Base-by-base conservation (phyloP, 768 basidiomycete genomes). In the Tulasnella sp. region DNA sequence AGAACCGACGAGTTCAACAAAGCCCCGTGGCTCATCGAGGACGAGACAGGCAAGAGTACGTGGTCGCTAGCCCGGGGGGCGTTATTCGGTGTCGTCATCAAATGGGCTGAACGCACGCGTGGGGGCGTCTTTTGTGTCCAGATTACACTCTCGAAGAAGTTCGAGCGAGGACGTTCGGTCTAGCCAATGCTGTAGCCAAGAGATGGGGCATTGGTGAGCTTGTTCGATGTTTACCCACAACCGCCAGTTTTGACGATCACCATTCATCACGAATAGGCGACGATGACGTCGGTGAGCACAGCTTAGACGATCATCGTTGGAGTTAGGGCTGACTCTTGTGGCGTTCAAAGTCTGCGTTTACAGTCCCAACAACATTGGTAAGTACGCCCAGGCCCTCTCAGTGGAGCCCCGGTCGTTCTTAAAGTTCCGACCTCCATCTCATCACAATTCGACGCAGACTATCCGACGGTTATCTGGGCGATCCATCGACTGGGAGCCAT, bases 401-500 rank as follows among this genome's bases (percentile, higher is more conserved):
- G 75, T 39, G 37, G 40, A 75, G 74, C 74, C 44, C 37, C 39
- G 37, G 71, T 15, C 39, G 5, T 42, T 73, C 71, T 73, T 20
- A 20, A 26, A 42, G n/a, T 48, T 37, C 71, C 71, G 71, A 32
- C 39, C 20, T 79, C 57, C 35, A 42, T n/a, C 61, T 20, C 23
- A 39, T 61, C 37, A 37, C 46, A 37, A 74, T 51, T 26, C 51
- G 40, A 44, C 26, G 16, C 55, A 78, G 81, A 81, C 71, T 81
- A 80, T 73, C 81, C 81, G 23, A 81, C 80, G 26, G 75, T 77
- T 11, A 78, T 81, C 26, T 81, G 81, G 81, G 81, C 81, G 13
- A 71, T 77, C 32, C 81, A 81, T 73, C 80, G 81, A 35, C 73
- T 81, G 11, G 81, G 81, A n/a, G 81, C 81, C 13, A 79, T 79